Base-by-base conservation (phyloP, 257 asterid species). In the Pogostemon cablin region DNA sequence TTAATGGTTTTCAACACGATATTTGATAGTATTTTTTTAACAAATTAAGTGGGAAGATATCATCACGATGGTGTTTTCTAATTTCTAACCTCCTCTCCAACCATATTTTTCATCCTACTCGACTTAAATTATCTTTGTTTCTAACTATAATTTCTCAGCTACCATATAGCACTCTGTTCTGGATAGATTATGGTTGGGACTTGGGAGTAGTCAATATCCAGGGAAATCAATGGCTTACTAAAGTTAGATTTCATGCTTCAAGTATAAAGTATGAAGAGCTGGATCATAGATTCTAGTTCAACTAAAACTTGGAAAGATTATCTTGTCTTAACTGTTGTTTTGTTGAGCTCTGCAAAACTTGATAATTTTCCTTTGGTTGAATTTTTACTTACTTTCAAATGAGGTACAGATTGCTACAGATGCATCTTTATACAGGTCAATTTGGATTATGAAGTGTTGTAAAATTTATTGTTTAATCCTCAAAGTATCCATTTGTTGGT, bases 391-490 rank as follows among this genome's bases (percentile, higher is more conserved):
- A 20, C 25, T 20, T 20, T 0, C 25, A 20, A 20, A 20, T 20
- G 1, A 50, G 56, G 40, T 25, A 11, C 46, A 40, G 34, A 5
- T 3, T 61, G 12, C 34, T 65, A 39, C 34, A 0, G 25, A 7
- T 52, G 66, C 65, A 74, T 60, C 42, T 50, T 60, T 53, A 39
- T 32, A 44, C 40, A 17, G 42, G 55, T 35, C 6, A n/a, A 20
- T 20, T 20, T 11, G 49, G 53, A n/a, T 53, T 50, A 34, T 63
- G 1, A 59, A 35, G 40, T 60, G 25, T 53, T 34, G 41, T 43
- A 4, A 5, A 20, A 46, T 43, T 25, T 44, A 43, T 34, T 64
- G 54, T 17, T 41, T 20, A 20, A 20, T 20, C 25, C 25, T 20
- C 25, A 20, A 20, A 20, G 34, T 37, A 12, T 62, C 20, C 25